Evolutionary conservation across 441 rosid species (phyloP).

Genomic region (Mallotus japonicus): DNA sequence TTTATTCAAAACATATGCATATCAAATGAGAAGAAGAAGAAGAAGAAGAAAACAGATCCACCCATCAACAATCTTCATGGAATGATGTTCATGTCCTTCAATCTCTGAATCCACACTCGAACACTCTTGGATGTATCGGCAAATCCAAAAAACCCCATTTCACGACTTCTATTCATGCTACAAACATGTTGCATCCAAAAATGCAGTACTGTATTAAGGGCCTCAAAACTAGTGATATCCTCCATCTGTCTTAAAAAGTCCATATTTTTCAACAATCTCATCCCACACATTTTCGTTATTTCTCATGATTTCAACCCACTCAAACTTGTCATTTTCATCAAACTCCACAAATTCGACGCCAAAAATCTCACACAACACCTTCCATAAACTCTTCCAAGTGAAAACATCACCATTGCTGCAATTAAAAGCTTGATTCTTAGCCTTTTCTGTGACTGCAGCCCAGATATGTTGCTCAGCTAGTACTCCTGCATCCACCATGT

Average conservation of each 20-base stretch:
- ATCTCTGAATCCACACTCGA: constrained; percentile 24
- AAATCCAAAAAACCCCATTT: constrained; percentile 31
- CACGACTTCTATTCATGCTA: constrained; percentile 45
- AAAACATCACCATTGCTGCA: constrained; percentile 38
- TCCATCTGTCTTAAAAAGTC: constrained; percentile 30
- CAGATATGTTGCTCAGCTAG: constrained; percentile 41
- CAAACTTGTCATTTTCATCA: constrained; percentile 26
- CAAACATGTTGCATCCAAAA: constrained; percentile 33
- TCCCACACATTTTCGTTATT: constrained; percentile 34
- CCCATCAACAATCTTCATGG: constrained; percentile 15
- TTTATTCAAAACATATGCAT: no score
- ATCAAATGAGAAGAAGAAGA: no score
- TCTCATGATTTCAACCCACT: constrained; percentile 22
- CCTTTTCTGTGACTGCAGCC: constrained; percentile 16
- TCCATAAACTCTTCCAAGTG: constrained; percentile 35
- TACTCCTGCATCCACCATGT: constrained; percentile 31
- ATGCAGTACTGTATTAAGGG: constrained; percentile 12
- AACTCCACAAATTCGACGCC: constrained; percentile 29
- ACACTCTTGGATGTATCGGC: constrained; percentile 28
- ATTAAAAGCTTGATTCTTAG: constrained; percentile 34
- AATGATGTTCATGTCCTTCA: constrained; percentile 33
- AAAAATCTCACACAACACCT: constrained; percentile 15
- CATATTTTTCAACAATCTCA: constrained; percentile 35
- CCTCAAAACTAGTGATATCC: constrained; percentile 31
- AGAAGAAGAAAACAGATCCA: no score